Base-by-base conservation (phyloP, 2,329 filamentous ascomycete genomes). In the Neoscytalidium dimidiatum region DNA sequence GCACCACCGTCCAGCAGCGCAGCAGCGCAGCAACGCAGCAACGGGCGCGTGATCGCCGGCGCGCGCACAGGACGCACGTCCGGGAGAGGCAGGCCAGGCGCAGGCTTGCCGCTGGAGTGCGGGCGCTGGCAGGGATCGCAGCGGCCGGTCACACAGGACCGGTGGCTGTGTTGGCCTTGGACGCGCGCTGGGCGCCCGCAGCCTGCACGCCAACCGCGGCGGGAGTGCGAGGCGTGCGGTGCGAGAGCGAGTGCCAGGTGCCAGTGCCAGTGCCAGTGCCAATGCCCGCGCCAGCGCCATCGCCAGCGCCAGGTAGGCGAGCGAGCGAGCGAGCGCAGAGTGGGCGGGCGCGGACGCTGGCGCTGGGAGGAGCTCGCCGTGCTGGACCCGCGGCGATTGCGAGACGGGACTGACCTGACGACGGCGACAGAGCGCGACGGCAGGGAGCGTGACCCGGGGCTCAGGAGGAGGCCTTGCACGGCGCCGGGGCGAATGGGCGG, bases 401-500 rank as follows among this genome's bases (percentile, higher is more conserved):
- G n/a, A n/a, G n/a, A n/a, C n/a, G n/a, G n/a, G n/a, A n/a, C n/a
- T n/a, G n/a, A n/a, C n/a, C n/a, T n/a, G n/a, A n/a, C n/a, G n/a
- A n/a, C n/a, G 31, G 5, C 11, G 31, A 33, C 31, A 6, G 31
- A 33, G 6, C 11, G 31, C 6, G 6, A 17, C 38, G 3, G 56
- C 56, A 60, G 56, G 56, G 56, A 60, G 56, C 56, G 56, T 43
- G 53, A 43, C 53, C 35, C 11, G 35, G 53, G 23, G 53, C 53
- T 57, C 53, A 57, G 26, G 52, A 43, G 52, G n/a, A n/a, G n/a
- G n/a, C n/a, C n/a, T n/a, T n/a, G n/a, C n/a, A n/a, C n/a, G n/a
- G 35, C 52, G 28, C 19, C 17, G 19, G 51, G 33, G 31, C 51
- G 21, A 41, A 38, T 41, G 31, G 33, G 19, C 46, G 46, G 43